Percentiles rank a stretch among this genome's conserved stretches.
Evolutionary conservation across 2,329 filamentous ascomycete genomes (phyloP).

Genomic region (Aspergillus awamori): DNA sequence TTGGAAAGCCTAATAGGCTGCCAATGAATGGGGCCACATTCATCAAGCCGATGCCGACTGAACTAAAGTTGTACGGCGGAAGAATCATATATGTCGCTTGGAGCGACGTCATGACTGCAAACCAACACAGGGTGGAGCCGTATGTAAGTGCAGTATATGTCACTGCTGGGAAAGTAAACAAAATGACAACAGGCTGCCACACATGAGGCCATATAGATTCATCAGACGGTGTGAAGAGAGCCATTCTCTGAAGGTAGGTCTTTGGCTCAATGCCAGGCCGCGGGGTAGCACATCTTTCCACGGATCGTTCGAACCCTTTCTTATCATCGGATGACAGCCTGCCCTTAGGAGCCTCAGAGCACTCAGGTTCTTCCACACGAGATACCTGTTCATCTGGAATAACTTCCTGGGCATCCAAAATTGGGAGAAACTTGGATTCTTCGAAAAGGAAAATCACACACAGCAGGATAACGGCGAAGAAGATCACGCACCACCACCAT

Average conservation of each 20-base stretch:
- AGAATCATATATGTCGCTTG: slow-evolving; percentile 41
- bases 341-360: background rate
- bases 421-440: slow-evolving; percentile 37
- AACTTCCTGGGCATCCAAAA: background rate
- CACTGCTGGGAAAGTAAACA: slow-evolving; percentile 54
- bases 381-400: background rate
- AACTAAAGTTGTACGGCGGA: slow-evolving; percentile 46
- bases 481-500: slow-evolving; percentile 52
- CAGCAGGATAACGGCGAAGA: slow-evolving; percentile 43
- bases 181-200: slow-evolving; percentile 2
- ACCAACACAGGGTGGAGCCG: slow-evolving; percentile 43
- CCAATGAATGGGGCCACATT: slow-evolving; percentile 47
- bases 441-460: slow-evolving; percentile 51
- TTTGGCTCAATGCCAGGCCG: background rate
- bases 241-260: background rate
- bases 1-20: background rate
- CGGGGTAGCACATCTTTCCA: background rate
- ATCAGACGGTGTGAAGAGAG: slow-evolving; percentile 10
- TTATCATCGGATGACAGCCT: background rate
- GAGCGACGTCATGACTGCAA: slow-evolving; percentile 42
- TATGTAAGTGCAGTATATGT: slow-evolving; percentile 45
- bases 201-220: background rate
- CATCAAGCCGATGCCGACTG: slow-evolving; percentile 44
- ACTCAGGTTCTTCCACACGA: no score
- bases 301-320: background rate